A percentile compares a stretch with the other conserved stretches of the same genome.
These are phyloP conservation scores for Solanum etuberosum DNA, from an alignment of 257 asterid species.

Conservation along the genomic window DNA sequence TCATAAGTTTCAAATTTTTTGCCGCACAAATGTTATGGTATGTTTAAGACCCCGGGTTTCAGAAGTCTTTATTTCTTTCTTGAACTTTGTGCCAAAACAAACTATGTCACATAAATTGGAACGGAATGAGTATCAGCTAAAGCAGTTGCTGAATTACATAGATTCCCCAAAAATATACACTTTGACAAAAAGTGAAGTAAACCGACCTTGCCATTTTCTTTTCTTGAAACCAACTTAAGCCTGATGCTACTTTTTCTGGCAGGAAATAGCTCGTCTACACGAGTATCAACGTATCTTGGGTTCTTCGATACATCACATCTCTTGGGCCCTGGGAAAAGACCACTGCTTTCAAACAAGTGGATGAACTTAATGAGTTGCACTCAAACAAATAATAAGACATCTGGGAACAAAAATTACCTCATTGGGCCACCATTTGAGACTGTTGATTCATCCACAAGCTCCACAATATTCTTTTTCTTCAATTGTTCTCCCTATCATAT, in stretches of 20 bases:
- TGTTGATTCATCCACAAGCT: conserved; percentile 42
- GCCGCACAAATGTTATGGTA: neutral
- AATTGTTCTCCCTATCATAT: conserved; percentile 60
- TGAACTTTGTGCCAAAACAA: neutral
- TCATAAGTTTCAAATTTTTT: neutral
- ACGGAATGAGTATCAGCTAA: neutral
- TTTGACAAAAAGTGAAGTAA: neutral
- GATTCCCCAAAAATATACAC: neutral
- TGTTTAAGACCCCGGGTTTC: neutral
- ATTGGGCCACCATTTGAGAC: conserved; percentile 8
- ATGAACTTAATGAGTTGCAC: neutral
- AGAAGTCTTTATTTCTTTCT: neutral
- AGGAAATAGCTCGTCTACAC: conserved; percentile 55
- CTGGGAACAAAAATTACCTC: conserved; percentile 28
- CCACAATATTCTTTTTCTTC: conserved; percentile 37
- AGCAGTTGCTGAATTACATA: neutral
- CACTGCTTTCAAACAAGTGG: conserved; percentile 31
- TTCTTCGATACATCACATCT: conserved; percentile 38
- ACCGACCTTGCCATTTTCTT: conserved; percentile 49
- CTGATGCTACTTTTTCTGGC: conserved; percentile 46
- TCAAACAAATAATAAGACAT: neutral
- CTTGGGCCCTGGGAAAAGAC: conserved; percentile 28
- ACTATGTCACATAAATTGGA: neutral
- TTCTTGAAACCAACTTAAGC: conserved; percentile 37
- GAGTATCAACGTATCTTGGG: conserved; percentile 41